Conservation (phyloP, 345 rosid species). For the Moricandia arvensis region DNA sequence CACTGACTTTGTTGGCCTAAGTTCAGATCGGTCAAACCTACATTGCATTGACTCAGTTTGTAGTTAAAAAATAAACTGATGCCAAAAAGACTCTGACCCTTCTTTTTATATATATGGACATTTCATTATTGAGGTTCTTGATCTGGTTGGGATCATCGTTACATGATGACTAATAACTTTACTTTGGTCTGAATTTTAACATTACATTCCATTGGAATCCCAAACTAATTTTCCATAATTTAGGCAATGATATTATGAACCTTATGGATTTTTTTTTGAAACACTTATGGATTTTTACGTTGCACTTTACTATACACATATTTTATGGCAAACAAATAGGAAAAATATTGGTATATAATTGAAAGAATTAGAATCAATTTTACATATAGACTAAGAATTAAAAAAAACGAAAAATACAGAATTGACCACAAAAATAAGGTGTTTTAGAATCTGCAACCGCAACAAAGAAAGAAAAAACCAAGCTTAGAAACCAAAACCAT, state of each 20-base stretch:
- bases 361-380: background rate
- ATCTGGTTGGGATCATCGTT: background rate
- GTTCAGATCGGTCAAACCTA: background rate
- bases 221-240: no score
- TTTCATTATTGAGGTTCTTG: background rate
- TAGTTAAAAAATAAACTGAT: background rate
- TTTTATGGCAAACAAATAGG: background rate
- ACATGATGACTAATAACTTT: background rate
- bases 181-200: background rate
- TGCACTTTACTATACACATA: background rate
- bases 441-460: constrained; percentile 32
- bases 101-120: background rate
- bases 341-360: background rate
- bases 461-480: constrained; percentile 33
- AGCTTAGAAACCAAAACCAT: constrained; percentile 29
- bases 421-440: no score
- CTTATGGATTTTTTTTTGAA: background rate
- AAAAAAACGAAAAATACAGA: constrained; percentile 1
- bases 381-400: background rate
- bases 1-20: background rate
- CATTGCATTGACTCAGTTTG: background rate
- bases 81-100: background rate
- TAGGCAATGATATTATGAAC: background rate
- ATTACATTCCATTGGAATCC: background rate
- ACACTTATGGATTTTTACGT: no score